These are phyloP conservation scores for Acidomyces sp. DNA, from an alignment of 495 filamentous ascomycete genomes.

Conservation along the genomic window DNA sequence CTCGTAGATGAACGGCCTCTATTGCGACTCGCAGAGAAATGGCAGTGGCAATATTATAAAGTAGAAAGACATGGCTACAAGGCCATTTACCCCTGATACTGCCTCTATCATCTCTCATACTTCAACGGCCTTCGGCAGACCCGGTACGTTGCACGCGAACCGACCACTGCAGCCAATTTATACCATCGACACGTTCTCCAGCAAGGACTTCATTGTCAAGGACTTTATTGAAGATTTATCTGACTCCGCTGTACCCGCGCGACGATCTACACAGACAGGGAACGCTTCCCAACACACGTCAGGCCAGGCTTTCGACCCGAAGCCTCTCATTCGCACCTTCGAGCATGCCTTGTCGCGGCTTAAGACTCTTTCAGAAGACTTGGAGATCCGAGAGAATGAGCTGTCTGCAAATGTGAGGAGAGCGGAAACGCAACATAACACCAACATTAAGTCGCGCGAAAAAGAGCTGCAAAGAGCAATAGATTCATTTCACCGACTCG, in stretches of 20 bases:
- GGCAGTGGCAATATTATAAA: no score
- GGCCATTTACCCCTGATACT: slow-evolving; percentile 7
- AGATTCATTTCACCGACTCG: slow-evolving; percentile 76
- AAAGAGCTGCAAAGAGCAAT: slow-evolving; percentile 83
- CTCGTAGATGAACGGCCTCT: no score
- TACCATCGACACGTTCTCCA: slow-evolving; percentile 78
- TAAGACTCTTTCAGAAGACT: slow-evolving; percentile 65
- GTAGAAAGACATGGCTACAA: background rate
- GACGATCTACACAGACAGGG: slow-evolving; percentile 48
- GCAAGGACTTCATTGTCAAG: slow-evolving; percentile 88
- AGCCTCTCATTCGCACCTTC: slow-evolving; percentile 90
- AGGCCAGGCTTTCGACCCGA: slow-evolving; percentile 70
- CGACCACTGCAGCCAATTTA: slow-evolving; percentile 32
- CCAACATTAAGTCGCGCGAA: slow-evolving; percentile 72
- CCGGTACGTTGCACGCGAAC: slow-evolving; percentile 4
- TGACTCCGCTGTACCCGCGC: slow-evolving; percentile 65
- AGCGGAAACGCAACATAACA: slow-evolving; percentile 82
- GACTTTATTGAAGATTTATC: slow-evolving; percentile 93
- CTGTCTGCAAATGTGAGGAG: slow-evolving; percentile 75
- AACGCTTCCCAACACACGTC: slow-evolving; percentile 22
- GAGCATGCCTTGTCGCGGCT: slow-evolving; percentile 75
- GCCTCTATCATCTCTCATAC: slow-evolving; percentile 15
- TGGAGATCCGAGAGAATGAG: slow-evolving; percentile 79
- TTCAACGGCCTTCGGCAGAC: slow-evolving; percentile 1
- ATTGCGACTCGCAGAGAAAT: no score